A percentile compares a stretch with the other conserved stretches of the same genome.
Conservation (phyloP, 2,329 filamentous ascomycete genomes). For the Diplodia mutila region DNA sequence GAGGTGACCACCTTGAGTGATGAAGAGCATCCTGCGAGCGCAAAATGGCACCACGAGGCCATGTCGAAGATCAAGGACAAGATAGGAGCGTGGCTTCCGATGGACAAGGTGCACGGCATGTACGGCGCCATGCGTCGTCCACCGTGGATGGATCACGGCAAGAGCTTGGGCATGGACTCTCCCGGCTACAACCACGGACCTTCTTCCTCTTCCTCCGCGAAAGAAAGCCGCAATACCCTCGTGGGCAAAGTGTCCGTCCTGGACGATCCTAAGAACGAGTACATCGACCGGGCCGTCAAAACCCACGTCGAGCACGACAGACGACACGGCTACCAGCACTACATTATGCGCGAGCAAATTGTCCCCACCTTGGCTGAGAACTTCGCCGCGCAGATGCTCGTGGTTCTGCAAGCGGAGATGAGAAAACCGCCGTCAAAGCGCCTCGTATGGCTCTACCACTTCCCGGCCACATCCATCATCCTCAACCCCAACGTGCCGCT, state of each 20-base stretch:
- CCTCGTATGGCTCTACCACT: conserved; percentile 11
- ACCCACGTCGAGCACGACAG: conserved; percentile 41
- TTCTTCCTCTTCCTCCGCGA: neutral
- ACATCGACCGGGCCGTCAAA: conserved; percentile 42
- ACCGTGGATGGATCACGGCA: conserved; percentile 1
- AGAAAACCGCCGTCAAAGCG: neutral
- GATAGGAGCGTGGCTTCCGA: neutral
- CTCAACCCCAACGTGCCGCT: conserved; percentile 14
- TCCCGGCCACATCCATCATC: neutral
- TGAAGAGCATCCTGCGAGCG: conserved; percentile 11
- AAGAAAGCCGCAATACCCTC: neutral
- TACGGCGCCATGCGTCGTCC: conserved; percentile 12
- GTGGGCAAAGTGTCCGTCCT: conserved; percentile 27
- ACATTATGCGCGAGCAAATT: conserved; percentile 32
- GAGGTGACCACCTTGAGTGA: neutral
- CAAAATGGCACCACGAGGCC: conserved; percentile 1
- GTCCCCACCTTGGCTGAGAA: neutral
- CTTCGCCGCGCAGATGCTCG: conserved; percentile 3
- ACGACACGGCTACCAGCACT: conserved; percentile 41
- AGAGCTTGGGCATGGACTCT: neutral
- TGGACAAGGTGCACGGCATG: conserved; percentile 15
- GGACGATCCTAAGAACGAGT: conserved; percentile 24
- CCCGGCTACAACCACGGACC: neutral
- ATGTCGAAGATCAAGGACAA: conserved; percentile 16
- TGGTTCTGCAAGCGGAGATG: neutral